These are phyloP conservation scores for Batkoa obscura DNA, from an alignment of 371 early-diverging fungal genomes.

Conservation along the genomic window DNA sequence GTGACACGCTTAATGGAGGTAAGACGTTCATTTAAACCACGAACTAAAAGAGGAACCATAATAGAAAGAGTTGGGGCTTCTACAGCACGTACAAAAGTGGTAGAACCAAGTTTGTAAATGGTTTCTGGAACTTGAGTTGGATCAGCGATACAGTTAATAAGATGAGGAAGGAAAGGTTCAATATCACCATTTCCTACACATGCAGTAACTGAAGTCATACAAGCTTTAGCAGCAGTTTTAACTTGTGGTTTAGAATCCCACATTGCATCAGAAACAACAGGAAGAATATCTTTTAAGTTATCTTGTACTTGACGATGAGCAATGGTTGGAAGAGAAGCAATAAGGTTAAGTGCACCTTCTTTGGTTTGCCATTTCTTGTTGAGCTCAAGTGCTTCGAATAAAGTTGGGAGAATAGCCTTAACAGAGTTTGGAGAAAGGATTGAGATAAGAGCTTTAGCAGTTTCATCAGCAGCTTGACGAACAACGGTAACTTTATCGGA, in stretches of 20 bases:
- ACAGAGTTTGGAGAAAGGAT: constrained; percentile 20
- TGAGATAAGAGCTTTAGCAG: constrained; percentile 22
- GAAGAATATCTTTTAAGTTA: constrained; percentile 47
- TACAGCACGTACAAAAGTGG: constrained; percentile 57
- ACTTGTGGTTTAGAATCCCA: constrained; percentile 57
- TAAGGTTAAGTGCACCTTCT: constrained; percentile 23
- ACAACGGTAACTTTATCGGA: constrained; percentile 33
- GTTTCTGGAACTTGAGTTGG: constrained; percentile 44
- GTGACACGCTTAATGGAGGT: constrained; percentile 55
- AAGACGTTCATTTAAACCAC: constrained; percentile 45
- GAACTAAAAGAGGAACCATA: constrained; percentile 56
- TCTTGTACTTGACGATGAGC: constrained; percentile 28
- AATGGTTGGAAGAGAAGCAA: constrained; percentile 18
- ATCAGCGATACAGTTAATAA: constrained; percentile 37
- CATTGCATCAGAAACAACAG: constrained; percentile 52
- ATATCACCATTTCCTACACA: constrained; percentile 42
- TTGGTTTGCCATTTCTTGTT: constrained; percentile 42
- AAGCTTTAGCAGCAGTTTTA: constrained; percentile 22
- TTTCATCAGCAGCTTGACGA: constrained; percentile 24
- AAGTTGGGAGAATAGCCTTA: constrained; percentile 22
- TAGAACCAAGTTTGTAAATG: constrained; percentile 42
- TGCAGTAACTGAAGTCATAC: constrained; percentile 21
- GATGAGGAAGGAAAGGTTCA: constrained; percentile 35
- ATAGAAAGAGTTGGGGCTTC: constrained; percentile 62
- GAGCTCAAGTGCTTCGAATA: constrained; percentile 25